A percentile compares a stretch with the other conserved stretches of the same genome.
Evolutionary conservation across 1,284 basidiomycete genomes (phyloP).

Genomic region (Dichomitus squalens): DNA sequence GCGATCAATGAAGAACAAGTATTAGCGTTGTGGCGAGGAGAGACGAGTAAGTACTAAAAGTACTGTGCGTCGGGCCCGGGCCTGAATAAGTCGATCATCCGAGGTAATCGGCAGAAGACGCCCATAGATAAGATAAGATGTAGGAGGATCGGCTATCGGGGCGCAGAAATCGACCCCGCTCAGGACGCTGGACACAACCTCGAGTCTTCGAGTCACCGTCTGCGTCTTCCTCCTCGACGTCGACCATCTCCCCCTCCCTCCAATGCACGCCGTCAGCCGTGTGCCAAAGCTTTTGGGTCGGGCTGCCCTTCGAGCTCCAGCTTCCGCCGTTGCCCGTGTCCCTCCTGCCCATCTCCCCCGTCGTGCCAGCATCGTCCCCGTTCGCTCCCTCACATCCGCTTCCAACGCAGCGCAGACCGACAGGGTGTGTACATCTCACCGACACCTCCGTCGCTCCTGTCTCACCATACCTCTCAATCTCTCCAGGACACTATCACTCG

Average conservation of each 20-base stretch:
- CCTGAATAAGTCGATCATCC: not conserved
- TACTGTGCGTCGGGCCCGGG: not conserved
- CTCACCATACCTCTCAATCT: not conserved
- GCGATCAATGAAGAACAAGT: not conserved
- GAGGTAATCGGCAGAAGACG: not conserved
- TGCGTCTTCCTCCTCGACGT: conserved; percentile 3
- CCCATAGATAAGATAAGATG: conserved; percentile 7
- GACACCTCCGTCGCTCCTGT: not conserved
- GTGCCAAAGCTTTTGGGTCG: conserved; percentile 20
- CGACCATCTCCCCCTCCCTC: no score
- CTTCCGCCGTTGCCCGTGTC: conserved; percentile 53
- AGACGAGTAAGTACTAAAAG: not conserved
- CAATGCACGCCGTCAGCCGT: conserved; percentile 31
- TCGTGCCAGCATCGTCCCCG: conserved; percentile 31
- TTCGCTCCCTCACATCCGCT: conserved; percentile 50
- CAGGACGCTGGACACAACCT: no score
- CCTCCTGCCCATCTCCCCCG: conserved; percentile 45
- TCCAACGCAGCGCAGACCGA: conserved; percentile 51
- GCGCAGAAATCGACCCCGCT: no score
- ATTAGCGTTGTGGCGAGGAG: not conserved
- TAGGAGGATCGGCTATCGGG: no score
- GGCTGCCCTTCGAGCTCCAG: conserved; percentile 30
- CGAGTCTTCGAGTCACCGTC: not conserved
- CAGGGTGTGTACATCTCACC: conserved; percentile 41
- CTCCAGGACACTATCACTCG: conserved; percentile 89